A percentile compares a stretch with the other conserved stretches of the same genome.
Evolutionary conservation across 306 rosid species (phyloP).

Genomic region (Betula pendula): DNA sequence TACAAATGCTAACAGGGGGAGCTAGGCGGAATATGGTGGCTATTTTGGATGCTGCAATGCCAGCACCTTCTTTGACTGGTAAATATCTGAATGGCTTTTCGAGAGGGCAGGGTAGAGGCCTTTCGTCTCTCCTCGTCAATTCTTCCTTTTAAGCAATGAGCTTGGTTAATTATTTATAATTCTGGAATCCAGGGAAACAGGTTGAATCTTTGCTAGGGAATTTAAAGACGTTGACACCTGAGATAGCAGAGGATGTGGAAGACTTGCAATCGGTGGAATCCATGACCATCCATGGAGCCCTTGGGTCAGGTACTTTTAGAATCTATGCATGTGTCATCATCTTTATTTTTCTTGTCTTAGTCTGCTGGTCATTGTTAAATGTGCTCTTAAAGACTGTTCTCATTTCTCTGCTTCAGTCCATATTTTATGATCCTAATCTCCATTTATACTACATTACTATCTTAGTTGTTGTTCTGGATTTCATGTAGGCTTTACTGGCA

Average conservation of each 20-base stretch:
- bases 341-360: conserved; percentile 8
- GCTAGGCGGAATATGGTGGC: conserved; percentile 77
- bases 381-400: background rate
- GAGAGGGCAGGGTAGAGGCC: too few species aligned
- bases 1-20: conserved; percentile 72
- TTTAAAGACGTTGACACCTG: conserved; percentile 78
- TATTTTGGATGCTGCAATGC: conserved; percentile 82
- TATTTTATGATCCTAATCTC: background rate
- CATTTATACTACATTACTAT: background rate
- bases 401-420: background rate
- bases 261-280: conserved; percentile 64
- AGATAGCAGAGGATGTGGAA: conserved; percentile 50
- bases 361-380: background rate
- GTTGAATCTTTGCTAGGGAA: conserved; percentile 45
- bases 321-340: background rate
- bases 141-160: conserved; percentile 12
- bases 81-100: conserved; percentile 20
- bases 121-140: background rate
- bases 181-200: conserved; percentile 51
- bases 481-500: conserved; percentile 3
- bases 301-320: conserved; percentile 57
- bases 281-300: conserved; percentile 70
- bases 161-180: conserved; percentile 35
- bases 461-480: background rate
- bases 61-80: conserved; percentile 79